Percentiles rank a stretch among this genome's conserved stretches.
Evolutionary conservation across 1,284 basidiomycete genomes (phyloP).

Genomic region (Heliocybe sulcata): DNA sequence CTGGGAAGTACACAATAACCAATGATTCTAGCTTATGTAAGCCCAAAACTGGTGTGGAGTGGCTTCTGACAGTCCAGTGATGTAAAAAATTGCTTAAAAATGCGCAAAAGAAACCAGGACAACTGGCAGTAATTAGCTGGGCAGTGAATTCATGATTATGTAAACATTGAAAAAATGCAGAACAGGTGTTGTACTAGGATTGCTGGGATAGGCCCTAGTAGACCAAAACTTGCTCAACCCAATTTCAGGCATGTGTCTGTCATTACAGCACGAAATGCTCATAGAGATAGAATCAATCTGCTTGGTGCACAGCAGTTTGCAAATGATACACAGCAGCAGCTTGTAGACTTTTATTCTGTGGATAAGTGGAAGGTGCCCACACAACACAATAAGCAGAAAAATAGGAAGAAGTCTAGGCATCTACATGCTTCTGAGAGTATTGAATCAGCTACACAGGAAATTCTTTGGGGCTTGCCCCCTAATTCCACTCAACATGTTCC

Average conservation of each 20-base stretch:
- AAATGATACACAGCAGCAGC: conserved; percentile 16
- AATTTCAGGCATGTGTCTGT: conserved; percentile 23
- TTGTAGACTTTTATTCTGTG: conserved; percentile 22
- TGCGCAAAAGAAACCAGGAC: neutral
- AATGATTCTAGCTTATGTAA: too few species aligned
- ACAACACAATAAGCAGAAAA: conserved; percentile 1
- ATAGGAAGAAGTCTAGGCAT: neutral
- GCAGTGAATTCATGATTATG: too few species aligned
- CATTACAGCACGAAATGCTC: conserved; percentile 20
- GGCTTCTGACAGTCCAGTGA: too few species aligned
- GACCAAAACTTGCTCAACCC: conserved; percentile 12
- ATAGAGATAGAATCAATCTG: conserved; percentile 26
- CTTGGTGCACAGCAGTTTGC: conserved; percentile 20
- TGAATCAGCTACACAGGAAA: neutral
- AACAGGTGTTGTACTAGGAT: too few species aligned
- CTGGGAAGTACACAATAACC: too few species aligned
- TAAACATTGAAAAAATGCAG: too few species aligned
- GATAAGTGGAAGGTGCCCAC: conserved; percentile 11
- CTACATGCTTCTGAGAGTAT: neutral
- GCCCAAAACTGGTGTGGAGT: too few species aligned
- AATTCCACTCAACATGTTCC: neutral
- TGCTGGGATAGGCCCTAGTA: conserved; percentile 3
- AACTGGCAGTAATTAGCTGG: neutral
- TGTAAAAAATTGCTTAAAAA: neutral
- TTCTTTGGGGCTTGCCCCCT: neutral